Base-by-base conservation (phyloP, 2,329 filamentous ascomycete species). In the Fusarium subtropicale region DNA sequence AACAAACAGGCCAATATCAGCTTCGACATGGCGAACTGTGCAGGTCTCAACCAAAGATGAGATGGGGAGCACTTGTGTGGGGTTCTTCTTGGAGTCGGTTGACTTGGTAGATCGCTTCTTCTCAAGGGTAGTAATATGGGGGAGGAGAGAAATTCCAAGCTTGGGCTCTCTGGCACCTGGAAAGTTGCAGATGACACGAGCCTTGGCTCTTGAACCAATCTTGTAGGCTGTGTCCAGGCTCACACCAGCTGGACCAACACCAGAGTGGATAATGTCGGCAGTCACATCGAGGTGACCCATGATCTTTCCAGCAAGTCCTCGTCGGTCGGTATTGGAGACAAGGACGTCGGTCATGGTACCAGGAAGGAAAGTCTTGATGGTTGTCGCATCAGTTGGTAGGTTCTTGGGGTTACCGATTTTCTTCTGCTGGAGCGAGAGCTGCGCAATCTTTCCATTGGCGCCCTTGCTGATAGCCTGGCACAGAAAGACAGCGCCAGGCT, bases 201-300 rank as follows among this genome's bases (percentile, higher is more conserved):
- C 94, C 80, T 93, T 95, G 72, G 95, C 84, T 77, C 95, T 97
- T 54, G 90, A 90, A 42, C 94, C 94, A 61, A 92, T 85, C 77
- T 96, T 94, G 83, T 92, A 95, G 76, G 91, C 91, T 48, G 90
- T 88, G 47, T 90, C 88, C 42, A 97, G 81, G 69, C 96, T 90
- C 46, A 88, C 85, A 28, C 88, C 88, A 59, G 88, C 86, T 42
- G 89, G 87, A 5, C 90, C 92, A 52, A 88, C 87, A 36, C 94
- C 94, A 16, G 94, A 97, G 79, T 99, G 96, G 44, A 97, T 88
- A 36, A 95, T 79, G 78, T 99, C 96, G 20, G 95, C 94, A 2
- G 94, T 97, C 13, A 93, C 92, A 80, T 97, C 93, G 26, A 99
- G 82, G 77, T 94, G 89, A 18, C 96, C 97, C 86, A 99, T 92